A percentile compares a stretch with the other conserved stretches of the same genome.
These are phyloP conservation scores for Pyricularia sp. DNA, from an alignment of 2,329 filamentous ascomycete species.

Conservation along the genomic window DNA sequence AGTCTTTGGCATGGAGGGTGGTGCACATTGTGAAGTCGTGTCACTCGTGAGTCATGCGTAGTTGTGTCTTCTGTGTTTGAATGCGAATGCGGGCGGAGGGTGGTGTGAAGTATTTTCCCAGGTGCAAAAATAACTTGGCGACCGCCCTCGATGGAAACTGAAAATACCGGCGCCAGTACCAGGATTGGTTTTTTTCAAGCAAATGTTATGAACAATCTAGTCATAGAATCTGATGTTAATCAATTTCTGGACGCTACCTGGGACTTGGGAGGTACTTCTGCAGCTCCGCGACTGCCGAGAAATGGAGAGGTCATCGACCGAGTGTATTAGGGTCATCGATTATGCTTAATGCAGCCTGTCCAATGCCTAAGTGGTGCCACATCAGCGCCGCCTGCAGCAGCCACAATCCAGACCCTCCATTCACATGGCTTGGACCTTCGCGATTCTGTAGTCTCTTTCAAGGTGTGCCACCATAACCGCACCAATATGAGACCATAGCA, in stretches of 20 bases:
- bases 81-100: too few relatives aligned
- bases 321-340: background rate
- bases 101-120: too few relatives aligned
- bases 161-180: too few relatives aligned
- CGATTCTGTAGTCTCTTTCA: background rate
- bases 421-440: background rate
- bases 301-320: background rate
- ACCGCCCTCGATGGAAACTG: too few relatives aligned
- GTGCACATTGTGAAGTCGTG: background rate
- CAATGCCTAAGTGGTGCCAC: background rate
- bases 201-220: background rate
- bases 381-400: background rate
- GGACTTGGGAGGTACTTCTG: background rate
- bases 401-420: background rate
- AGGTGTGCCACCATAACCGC: background rate
- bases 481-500: background rate
- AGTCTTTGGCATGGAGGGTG: constrained; percentile 13
- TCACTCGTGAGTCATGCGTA: background rate
- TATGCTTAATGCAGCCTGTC: background rate
- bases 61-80: background rate
- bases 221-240: background rate
- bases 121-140: background rate
- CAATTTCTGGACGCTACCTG: background rate
- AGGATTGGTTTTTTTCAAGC: background rate
- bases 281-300: background rate